Base-by-base conservation (phyloP, 306 rosid species). In the Lathyrus aphaca region DNA sequence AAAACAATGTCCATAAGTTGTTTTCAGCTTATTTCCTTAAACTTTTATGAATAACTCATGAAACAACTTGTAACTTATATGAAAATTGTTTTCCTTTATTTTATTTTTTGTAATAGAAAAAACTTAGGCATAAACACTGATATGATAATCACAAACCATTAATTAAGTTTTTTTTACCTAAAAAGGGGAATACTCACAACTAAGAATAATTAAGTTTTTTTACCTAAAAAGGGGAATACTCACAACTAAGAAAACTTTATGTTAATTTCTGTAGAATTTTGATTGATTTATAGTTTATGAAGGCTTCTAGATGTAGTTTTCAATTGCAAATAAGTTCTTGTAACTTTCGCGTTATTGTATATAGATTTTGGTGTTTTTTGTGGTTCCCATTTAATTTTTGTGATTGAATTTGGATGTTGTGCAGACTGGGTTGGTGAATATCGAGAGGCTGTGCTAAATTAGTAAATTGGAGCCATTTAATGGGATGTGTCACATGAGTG, bases 401-500 rank as follows among this genome's bases (percentile, higher is more conserved):
- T n/a, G n/a, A n/a, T n/a, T n/a, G n/a, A n/a, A n/a, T n/a, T n/a
- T n/a, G n/a, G n/a, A n/a, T n/a, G n/a, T 71, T 32, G 66, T 80
- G 86, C 86, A 93, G 98, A 64, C 89, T 70, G 5, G 61, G 69
- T 14, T 78, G 91, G 85, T 88, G 76, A 78, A 80, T 74, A 90
- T 93, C 79, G 83, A 73, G 76, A 85, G 98, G 59, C 93, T 93
- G 0, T 78, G 96, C 85, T 93, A 96, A 96, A 85, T 88, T 43
- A 93, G 96, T 74, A 86, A 93, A 76, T 68, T 93, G 39, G 96
- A 90, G 84, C 98, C 93, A 10, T 93, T 86, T 75, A 92, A 90
- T 63, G 98, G 98, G 77, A 86, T 81, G 85, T 93, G 98, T 96
- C 84, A 93, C 84, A 77, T 93, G 79, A 90, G 96, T 74, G 96